Base-by-base conservation (phyloP, 495 filamentous ascomycete genomes). In the Penicillium silybi region DNA sequence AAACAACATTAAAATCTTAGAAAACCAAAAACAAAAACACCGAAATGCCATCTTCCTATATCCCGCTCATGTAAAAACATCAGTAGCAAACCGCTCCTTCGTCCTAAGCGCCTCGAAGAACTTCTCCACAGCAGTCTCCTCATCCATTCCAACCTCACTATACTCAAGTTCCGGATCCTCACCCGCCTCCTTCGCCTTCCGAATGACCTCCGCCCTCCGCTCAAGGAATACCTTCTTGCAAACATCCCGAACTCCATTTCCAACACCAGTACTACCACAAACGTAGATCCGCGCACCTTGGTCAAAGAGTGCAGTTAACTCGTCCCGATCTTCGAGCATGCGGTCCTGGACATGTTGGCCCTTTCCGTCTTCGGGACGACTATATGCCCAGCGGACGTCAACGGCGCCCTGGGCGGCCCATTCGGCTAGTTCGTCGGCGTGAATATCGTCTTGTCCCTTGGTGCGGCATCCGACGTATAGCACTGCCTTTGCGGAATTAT, bases 381-480 rank as follows among this genome's bases (percentile, higher is more conserved):
- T 84, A 49, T 76, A 89, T 3, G 84, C 80, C 58, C 78, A 75
- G 1, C 74, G 68, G 0, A 88, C 66, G 25, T 73, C 66, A 2
- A 89, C 82, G 1, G 74, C 80, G n/a, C 84, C 85, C 2, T 66
- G 63, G 1, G 56, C 37, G 46, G 83, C 74, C 84, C 84, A 90
- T 40, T 62, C 63, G 0, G 69, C 68, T 1, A 88, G 62, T 57
- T 89, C 85, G 0, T 75, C 73, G 0, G 72, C 63, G 65, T 88
- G 85, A 5, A 89, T 66, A 20, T 78, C 74, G 56, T 89, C 87
- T 35, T 68, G 63, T 5, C 75, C 78, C 17, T 79, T 68, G 1
- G 75, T 70, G 16, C 80, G 76, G 58, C 85, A 88, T 1, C 86
- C 86, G 37, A 84, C 67, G 61, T 86, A 88, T 2, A 90, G 67